Conservation (phyloP, 805 yeast genomes). For the Monosporozyma unispora region DNA sequence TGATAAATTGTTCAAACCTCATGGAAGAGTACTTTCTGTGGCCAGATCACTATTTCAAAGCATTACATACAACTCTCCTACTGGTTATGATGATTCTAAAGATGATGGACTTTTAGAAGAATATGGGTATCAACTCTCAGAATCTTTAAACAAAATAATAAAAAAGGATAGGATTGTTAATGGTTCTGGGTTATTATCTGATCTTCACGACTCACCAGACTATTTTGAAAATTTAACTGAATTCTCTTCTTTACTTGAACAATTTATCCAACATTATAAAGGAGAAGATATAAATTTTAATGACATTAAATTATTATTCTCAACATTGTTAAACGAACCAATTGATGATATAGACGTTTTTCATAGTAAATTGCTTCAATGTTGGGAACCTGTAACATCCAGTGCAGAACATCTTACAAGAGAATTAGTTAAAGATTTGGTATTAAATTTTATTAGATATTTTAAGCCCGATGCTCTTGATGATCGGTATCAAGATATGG, state of each 20-base stretch:
- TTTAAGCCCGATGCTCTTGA: conserved; percentile 8
- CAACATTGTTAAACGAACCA: conserved; percentile 14
- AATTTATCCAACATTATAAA: conserved; percentile 19
- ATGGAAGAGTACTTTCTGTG: not conserved
- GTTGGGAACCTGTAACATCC: conserved; percentile 20
- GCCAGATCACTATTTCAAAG: not conserved
- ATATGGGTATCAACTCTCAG: conserved; percentile 23
- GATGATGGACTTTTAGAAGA: conserved; percentile 18
- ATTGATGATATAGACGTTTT: conserved; percentile 14
- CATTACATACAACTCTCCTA: not conserved
- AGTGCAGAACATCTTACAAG: conserved; percentile 14
- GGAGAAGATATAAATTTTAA: conserved; percentile 17
- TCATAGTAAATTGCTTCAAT: conserved; percentile 21
- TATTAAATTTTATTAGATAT: conserved; percentile 13
- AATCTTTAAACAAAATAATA: conserved; percentile 15
- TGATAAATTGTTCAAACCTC: not conserved
- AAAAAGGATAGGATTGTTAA: conserved; percentile 1
- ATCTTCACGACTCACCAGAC: conserved; percentile 9
- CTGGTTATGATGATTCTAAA: not conserved
- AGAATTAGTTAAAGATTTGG: conserved; percentile 14
- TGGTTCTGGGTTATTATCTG: conserved; percentile 7
- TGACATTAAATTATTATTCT: conserved; percentile 8
- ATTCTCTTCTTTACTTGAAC: conserved; percentile 20
- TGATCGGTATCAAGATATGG: conserved; percentile 1
- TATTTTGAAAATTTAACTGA: conserved; percentile 17